Conservation (phyloP, 2,329 filamentous ascomycete genomes). For the Phialophora chinensis region DNA sequence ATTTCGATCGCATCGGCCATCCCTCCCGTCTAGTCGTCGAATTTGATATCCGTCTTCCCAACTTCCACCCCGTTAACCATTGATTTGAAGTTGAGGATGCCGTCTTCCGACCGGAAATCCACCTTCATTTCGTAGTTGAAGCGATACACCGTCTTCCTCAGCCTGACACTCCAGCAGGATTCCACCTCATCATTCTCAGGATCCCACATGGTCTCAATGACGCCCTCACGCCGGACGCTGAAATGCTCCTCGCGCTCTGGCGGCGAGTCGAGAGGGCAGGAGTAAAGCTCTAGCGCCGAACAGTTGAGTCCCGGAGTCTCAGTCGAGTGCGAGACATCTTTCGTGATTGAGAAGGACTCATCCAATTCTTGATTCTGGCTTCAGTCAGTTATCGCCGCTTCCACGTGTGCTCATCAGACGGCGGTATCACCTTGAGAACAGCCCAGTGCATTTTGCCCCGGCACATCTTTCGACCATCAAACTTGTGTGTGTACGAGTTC, state of each 20-base stretch:
- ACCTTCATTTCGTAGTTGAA: neutral
- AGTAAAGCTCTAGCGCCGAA: neutral
- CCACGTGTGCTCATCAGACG: neutral
- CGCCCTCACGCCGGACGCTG: neutral
- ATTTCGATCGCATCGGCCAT: neutral
- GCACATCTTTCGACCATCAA: constrained; percentile 4
- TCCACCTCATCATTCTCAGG: neutral
- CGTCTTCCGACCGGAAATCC: neutral
- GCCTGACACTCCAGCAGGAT: neutral
- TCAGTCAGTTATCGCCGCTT: neutral
- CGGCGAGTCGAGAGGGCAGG: neutral
- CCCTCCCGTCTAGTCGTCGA: neutral
- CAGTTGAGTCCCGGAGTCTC: neutral
- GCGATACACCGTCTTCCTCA: neutral
- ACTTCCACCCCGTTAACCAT: neutral
- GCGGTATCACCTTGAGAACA: neutral
- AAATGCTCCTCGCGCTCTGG: neutral
- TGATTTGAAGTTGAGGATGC: neutral
- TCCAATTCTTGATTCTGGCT: constrained; percentile 11
- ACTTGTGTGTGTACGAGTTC: constrained; percentile 1
- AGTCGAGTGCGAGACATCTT: neutral
- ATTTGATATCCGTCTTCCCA: neutral
- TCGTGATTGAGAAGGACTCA: neutral
- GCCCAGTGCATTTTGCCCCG: constrained; percentile 8
- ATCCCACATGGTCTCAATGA: neutral